phyloP scores from a whole-genome alignment of 2,329 filamentous ascomycete species.

The Xylariaceae sp. region DNA sequence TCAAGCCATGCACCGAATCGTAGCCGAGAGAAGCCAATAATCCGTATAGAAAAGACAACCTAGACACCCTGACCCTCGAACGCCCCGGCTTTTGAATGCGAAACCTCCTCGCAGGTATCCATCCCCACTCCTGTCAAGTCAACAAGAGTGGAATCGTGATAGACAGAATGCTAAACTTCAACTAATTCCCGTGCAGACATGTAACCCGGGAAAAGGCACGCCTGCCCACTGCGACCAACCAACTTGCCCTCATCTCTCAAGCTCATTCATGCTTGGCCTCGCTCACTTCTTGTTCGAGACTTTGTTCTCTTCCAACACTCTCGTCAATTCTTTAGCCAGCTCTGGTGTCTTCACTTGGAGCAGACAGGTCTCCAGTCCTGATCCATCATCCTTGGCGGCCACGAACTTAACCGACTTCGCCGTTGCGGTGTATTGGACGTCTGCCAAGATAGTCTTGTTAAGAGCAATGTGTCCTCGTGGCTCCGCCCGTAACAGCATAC shows the following conservation, averaged over 20 bases:
- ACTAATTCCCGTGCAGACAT: background rate
- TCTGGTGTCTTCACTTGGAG: slow-evolving; percentile 60
- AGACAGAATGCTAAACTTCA: slow-evolving; percentile 10
- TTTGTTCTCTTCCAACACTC: slow-evolving; percentile 50
- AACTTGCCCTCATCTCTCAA: background rate
- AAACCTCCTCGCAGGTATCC: slow-evolving; percentile 1
- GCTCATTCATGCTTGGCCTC: background rate
- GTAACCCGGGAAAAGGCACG: background rate
- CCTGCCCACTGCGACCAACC: background rate
- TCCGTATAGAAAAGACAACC: background rate
- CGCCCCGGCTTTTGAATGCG: slow-evolving; percentile 10
- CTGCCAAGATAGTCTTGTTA: slow-evolving; percentile 60
- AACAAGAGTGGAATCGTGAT: too few species aligned
- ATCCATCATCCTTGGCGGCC: slow-evolving; percentile 53
- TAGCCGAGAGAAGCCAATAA: background rate
- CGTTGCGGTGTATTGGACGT: slow-evolving; percentile 57
- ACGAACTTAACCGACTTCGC: slow-evolving; percentile 57
- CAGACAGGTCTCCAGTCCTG: slow-evolving; percentile 63
- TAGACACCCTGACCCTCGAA: slow-evolving; percentile 5
- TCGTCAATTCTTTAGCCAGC: slow-evolving; percentile 47
- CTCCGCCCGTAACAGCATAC: slow-evolving; percentile 68
- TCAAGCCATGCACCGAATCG: background rate
- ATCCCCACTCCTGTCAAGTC: background rate
- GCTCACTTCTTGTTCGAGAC: slow-evolving; percentile 48
- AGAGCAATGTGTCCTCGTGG: slow-evolving; percentile 68